Conservation (phyloP, 2,329 filamentous ascomycete species). For the Aaosphaeria arxii region DNA sequence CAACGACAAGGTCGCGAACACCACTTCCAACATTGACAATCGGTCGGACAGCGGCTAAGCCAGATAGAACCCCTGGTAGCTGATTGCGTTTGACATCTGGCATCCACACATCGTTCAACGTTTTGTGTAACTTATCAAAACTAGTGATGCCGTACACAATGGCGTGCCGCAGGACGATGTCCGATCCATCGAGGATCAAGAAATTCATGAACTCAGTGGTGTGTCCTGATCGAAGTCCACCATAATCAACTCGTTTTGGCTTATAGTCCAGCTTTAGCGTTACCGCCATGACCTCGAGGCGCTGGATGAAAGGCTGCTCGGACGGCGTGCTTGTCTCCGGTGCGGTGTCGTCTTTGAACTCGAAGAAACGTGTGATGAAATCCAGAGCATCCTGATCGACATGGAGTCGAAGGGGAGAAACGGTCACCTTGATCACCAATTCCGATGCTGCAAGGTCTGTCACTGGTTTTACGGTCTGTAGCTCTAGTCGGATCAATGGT, state of each 20-base stretch:
- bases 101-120: slow-evolving; percentile 94
- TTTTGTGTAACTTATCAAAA: slow-evolving; percentile 85
- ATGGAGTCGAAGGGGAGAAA: slow-evolving; percentile 85
- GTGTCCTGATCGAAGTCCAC: slow-evolving; percentile 83
- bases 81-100: slow-evolving; percentile 88
- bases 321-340: slow-evolving; percentile 54
- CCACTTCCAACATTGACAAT: slow-evolving; percentile 89
- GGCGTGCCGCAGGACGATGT: slow-evolving; percentile 80
- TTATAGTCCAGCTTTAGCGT: slow-evolving; percentile 93
- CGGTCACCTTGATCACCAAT: slow-evolving; percentile 71
- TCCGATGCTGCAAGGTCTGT: slow-evolving; percentile 83
- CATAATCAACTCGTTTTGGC: slow-evolving; percentile 96
- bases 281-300: slow-evolving; percentile 81
- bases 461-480: slow-evolving; percentile 84
- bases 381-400: slow-evolving; percentile 97
- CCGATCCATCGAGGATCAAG: slow-evolving; percentile 82
- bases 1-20: slow-evolving; percentile 79
- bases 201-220: slow-evolving; percentile 99
- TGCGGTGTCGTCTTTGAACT: slow-evolving; percentile 80
- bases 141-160: slow-evolving; percentile 92
- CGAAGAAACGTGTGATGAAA: slow-evolving; percentile 95
- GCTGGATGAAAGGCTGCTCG: slow-evolving; percentile 82
- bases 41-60: slow-evolving; percentile 83
- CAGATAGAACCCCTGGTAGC: slow-evolving; percentile 82
- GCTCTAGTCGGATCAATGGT: slow-evolving; percentile 85